phyloP scores from a whole-genome alignment of 2,329 filamentous ascomycete species.

The Fusarium sp. region DNA sequence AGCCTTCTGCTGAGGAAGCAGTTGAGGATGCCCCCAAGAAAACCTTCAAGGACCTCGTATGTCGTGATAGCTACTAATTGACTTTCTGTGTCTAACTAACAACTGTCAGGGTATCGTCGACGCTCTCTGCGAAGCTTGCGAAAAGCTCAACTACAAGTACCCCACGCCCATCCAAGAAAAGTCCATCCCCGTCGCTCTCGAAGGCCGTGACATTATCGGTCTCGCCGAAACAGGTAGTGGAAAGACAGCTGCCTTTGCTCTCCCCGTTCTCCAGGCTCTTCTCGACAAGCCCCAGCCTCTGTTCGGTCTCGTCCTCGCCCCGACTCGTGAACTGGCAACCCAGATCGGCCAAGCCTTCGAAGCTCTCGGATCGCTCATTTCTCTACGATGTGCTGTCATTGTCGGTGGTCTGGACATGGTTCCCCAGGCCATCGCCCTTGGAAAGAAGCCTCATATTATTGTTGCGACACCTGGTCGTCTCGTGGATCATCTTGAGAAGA shows the following conservation, averaged over 20 bases:
- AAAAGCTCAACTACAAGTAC: constrained; percentile 79
- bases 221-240: constrained; percentile 95
- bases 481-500: constrained; percentile 94
- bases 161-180: constrained; percentile 91
- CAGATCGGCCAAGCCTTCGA: constrained; percentile 92
- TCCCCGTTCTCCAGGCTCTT: constrained; percentile 90
- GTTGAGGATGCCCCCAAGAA: constrained; percentile 60
- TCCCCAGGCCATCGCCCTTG: constrained; percentile 85
- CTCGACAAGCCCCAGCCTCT: constrained; percentile 87
- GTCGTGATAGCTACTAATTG: constrained; percentile 1
- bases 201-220: constrained; percentile 88
- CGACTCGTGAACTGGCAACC: constrained; percentile 90
- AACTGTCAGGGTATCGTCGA: constrained; percentile 77
- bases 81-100: constrained; percentile 33
- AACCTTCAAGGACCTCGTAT: constrained; percentile 72
- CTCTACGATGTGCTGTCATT: constrained; percentile 85
- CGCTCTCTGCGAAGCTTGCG: constrained; percentile 88
- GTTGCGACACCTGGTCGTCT: constrained; percentile 91
- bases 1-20: constrained; percentile 45
- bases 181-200: constrained; percentile 81
- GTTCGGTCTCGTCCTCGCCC: constrained; percentile 90
- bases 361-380: constrained; percentile 85
- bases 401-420: constrained; percentile 98
- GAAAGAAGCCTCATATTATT: constrained; percentile 94
- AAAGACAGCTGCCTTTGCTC: constrained; percentile 94